Conservation (phyloP, 2,329 filamentous ascomycete species). For the Aspergillus sergii region DNA sequence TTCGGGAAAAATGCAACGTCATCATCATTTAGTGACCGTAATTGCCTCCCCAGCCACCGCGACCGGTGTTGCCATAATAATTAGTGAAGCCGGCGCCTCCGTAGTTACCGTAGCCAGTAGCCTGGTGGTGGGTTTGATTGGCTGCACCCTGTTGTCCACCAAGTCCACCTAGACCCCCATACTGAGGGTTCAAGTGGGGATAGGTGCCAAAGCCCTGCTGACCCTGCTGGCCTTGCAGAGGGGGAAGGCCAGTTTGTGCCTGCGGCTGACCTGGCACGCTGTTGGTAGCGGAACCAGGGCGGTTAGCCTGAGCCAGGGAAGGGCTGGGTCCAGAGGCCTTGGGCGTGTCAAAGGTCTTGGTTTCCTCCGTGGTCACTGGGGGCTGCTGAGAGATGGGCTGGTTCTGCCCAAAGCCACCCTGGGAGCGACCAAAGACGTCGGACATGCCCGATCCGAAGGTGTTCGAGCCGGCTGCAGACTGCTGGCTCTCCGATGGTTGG, state of each 20-base stretch:
- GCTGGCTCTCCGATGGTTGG: slow-evolving; percentile 58
- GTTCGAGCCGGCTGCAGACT: slow-evolving; percentile 51
- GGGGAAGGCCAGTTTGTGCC: slow-evolving; percentile 55
- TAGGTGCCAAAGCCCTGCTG: slow-evolving; percentile 62
- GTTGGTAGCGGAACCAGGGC: slow-evolving; percentile 65
- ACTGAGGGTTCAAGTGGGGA: slow-evolving; percentile 57
- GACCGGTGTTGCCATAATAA: slow-evolving; percentile 47
- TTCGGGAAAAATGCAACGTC: slow-evolving; percentile 28
- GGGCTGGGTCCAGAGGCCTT: slow-evolving; percentile 63
- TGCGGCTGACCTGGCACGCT: slow-evolving; percentile 55
- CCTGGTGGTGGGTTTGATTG: slow-evolving; percentile 45
- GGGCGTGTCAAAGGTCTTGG: slow-evolving; percentile 61
- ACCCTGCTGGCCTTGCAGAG: slow-evolving; percentile 54
- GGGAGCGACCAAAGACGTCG: slow-evolving; percentile 62
- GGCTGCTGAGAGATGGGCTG: slow-evolving; percentile 56
- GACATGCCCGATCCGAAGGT: slow-evolving; percentile 56
- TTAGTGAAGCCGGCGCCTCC: slow-evolving; percentile 45
- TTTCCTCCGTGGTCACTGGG: slow-evolving; percentile 52
- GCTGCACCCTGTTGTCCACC: slow-evolving; percentile 45
- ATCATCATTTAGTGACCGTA: slow-evolving; percentile 46
- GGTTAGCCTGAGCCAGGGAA: slow-evolving; percentile 63
- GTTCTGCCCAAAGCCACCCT: slow-evolving; percentile 59
- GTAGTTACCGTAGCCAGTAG: slow-evolving; percentile 46
- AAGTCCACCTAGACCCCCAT: slow-evolving; percentile 49
- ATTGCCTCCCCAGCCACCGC: slow-evolving; percentile 51